These are phyloP conservation scores for Saitozyma podzolica DNA, from an alignment of 768 basidiomycete species.

Conservation along the genomic window DNA sequence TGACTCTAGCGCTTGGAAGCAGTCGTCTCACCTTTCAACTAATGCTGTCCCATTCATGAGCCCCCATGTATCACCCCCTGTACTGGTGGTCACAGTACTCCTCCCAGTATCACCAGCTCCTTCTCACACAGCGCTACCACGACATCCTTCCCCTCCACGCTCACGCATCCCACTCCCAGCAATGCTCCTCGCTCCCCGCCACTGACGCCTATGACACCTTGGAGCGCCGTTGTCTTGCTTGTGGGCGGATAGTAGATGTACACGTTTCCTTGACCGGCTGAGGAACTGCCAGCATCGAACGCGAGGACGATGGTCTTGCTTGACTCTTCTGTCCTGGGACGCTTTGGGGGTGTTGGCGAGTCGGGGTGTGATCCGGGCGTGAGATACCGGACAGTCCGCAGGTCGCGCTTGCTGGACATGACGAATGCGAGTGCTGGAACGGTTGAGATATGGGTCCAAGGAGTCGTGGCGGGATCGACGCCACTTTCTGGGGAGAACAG, in stretches of 20 bases:
- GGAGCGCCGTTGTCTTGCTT: constrained; percentile 63
- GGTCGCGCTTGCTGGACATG: constrained; percentile 85
- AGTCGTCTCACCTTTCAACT: too few relatives aligned
- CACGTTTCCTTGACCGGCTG: constrained; percentile 72
- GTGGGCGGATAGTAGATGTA: constrained; percentile 74
- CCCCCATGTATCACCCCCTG: neutral
- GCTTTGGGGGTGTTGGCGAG: constrained; percentile 14
- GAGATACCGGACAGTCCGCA: constrained; percentile 79
- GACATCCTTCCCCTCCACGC: constrained; percentile 46
- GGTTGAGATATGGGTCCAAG: constrained; percentile 67
- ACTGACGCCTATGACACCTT: constrained; percentile 74
- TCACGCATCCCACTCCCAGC: constrained; percentile 68
- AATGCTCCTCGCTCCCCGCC: constrained; percentile 71
- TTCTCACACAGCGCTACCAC: constrained; percentile 72
- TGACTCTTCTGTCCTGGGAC: too few relatives aligned
- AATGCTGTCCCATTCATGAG: too few relatives aligned
- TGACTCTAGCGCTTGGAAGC: too few relatives aligned
- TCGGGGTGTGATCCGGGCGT: constrained; percentile 48
- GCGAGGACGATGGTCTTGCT: constrained; percentile 60
- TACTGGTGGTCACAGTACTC: constrained; percentile 6
- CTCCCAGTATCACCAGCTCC: constrained; percentile 61
- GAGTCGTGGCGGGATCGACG: constrained; percentile 8
- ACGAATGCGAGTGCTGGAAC: constrained; percentile 91
- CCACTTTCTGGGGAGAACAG: constrained; percentile 32
- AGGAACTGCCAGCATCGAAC: constrained; percentile 63